Conservation (phyloP, 805 yeast species). For the Candida nitratophila region DNA sequence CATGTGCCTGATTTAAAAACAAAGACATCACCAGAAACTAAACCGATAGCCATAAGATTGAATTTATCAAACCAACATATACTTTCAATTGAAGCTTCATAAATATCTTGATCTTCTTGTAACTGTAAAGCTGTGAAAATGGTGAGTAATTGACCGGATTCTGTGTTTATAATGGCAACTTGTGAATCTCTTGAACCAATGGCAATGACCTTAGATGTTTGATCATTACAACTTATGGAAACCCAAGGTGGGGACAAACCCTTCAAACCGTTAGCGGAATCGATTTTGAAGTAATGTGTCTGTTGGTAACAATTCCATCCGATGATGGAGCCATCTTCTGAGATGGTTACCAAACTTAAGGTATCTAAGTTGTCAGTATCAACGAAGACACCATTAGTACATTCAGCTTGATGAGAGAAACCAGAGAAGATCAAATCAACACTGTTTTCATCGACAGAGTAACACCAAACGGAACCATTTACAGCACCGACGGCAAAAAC, state of each 20-base stretch:
- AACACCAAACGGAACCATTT: constrained; percentile 94
- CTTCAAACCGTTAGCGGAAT: constrained; percentile 52
- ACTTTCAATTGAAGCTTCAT: constrained; percentile 70
- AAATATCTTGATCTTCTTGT: constrained; percentile 47
- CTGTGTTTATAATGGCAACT: constrained; percentile 68
- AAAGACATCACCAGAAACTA: constrained; percentile 82
- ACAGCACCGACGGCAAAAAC: constrained; percentile 87
- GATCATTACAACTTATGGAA: constrained; percentile 47
- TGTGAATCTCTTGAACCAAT: constrained; percentile 87
- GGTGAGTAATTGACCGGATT: constrained; percentile 65
- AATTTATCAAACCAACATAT: constrained; percentile 67
- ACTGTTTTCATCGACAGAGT: constrained; percentile 53
- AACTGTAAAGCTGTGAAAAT: constrained; percentile 58
- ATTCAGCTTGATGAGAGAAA: constrained; percentile 72
- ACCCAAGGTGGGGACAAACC: constrained; percentile 89
- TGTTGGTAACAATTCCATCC: constrained; percentile 87
- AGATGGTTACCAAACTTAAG: constrained; percentile 61
- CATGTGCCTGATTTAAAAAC: constrained; percentile 80
- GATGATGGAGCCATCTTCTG: constrained; percentile 82
- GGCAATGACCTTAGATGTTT: constrained; percentile 49
- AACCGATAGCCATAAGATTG: constrained; percentile 74
- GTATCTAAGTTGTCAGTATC: constrained; percentile 50
- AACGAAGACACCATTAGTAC: constrained; percentile 74
- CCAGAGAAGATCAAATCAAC: constrained; percentile 72
- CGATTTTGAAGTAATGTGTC: constrained; percentile 59